Conservation (phyloP, 2,329 filamentous ascomycete species). For the Rutstroemia sp. region DNA sequence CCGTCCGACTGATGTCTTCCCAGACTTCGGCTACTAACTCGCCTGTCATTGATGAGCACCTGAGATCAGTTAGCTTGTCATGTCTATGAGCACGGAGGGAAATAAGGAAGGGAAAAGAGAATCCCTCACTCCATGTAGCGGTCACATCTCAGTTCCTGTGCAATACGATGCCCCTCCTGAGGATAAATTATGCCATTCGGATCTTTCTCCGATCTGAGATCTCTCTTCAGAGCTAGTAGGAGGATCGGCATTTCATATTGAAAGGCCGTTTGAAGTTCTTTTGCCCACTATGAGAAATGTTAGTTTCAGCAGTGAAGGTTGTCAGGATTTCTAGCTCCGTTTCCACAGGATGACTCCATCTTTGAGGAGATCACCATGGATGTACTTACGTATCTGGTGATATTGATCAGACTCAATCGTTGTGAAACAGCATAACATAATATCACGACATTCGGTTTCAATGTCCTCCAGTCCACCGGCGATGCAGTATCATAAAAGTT, state of each 20-base stretch:
- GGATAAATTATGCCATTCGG: constrained; percentile 55
- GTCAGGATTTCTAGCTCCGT: neutral
- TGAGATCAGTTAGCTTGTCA: neutral
- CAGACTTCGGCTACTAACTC: constrained; percentile 9
- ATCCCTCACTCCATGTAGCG: constrained; percentile 51
- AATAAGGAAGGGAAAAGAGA: neutral
- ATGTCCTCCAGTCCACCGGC: constrained; percentile 51
- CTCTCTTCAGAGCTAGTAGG: constrained; percentile 53
- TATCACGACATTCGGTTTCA: constrained; percentile 50
- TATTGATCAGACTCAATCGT: constrained; percentile 49
- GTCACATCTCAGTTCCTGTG: constrained; percentile 53
- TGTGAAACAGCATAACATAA: constrained; percentile 57
- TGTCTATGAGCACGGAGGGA: neutral
- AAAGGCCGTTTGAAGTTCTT: constrained; percentile 45
- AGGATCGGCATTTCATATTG: constrained; percentile 45
- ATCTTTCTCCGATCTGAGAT: constrained; percentile 48
- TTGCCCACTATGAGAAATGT: constrained; percentile 42
- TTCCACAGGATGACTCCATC: neutral
- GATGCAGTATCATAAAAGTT: constrained; percentile 54
- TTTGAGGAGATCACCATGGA: neutral
- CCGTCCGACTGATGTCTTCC: constrained; percentile 8
- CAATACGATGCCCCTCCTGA: constrained; percentile 49
- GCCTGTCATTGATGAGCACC: constrained; percentile 5
- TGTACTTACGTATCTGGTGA: constrained; percentile 44
- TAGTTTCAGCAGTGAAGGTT: neutral